Conservation (phyloP, 23 red algal genomes). For the Gracilariopsis chorda region DNA sequence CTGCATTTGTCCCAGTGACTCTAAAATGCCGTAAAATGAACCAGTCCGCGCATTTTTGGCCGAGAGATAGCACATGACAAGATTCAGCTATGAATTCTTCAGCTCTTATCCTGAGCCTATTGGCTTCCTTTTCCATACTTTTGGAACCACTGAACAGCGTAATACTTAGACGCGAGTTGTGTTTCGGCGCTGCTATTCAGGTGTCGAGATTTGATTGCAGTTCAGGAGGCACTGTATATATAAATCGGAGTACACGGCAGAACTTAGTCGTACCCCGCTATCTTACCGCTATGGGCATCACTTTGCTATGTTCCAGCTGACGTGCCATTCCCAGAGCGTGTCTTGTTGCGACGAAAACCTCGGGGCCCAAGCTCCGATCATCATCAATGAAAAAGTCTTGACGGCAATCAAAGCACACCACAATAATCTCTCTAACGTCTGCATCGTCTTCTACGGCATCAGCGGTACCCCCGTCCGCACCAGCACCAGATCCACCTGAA, state of each 20-base stretch:
- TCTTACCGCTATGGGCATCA: not conserved
- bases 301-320: not conserved
- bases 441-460: not conserved
- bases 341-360: not conserved
- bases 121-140: not conserved
- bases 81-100: not conserved
- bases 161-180: not conserved
- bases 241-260: too few relatives aligned
- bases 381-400: not conserved
- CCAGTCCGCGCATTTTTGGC: not conserved
- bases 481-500: not conserved
- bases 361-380: not conserved
- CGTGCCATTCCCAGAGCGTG: not conserved
- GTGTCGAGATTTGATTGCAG: too few relatives aligned
- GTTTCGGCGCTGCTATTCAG: not conserved
- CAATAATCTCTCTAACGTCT: not conserved
- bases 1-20: conserved; percentile 10
- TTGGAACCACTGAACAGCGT: not conserved
- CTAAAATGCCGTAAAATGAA: not conserved
- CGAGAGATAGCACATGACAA: not conserved
- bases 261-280: not conserved
- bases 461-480: not conserved
- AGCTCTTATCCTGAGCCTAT: not conserved
- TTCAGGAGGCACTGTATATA: too few relatives aligned
- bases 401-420: not conserved